Conservation (phyloP, 1,284 basidiomycete species). For the Melampsora abietis-canadensis region DNA sequence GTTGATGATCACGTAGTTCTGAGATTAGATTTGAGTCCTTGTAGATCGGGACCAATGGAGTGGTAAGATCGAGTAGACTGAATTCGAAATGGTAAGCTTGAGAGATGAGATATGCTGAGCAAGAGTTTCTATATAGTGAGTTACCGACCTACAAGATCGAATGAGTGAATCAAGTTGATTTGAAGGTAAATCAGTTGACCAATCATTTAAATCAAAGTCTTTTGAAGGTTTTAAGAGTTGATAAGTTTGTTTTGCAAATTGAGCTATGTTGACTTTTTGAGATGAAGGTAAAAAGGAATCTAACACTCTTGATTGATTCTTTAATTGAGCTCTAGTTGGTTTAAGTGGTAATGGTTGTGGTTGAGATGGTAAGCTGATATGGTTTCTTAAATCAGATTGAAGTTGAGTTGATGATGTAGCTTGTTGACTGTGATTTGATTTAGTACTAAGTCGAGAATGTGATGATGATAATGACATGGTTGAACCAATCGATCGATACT, state of each 20-base stretch:
- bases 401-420: too few relatives aligned
- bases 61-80: conserved; percentile 30
- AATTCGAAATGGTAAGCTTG: not conserved
- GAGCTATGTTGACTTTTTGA: not conserved
- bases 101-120: not conserved
- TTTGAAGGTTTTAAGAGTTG: not conserved
- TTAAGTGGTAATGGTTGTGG: not conserved
- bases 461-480: too few relatives aligned
- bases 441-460: too few relatives aligned
- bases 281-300: conserved; percentile 1
- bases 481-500: too few relatives aligned
- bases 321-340: not conserved
- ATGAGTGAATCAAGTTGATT: not conserved
- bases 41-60: conserved; percentile 21
- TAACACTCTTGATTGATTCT: not conserved
- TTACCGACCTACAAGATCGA: not conserved
- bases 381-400: too few relatives aligned
- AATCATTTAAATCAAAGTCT: too few relatives aligned
- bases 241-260: not conserved
- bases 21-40: conserved; percentile 30
- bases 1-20: conserved; percentile 27
- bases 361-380: too few relatives aligned
- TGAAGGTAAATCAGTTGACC: too few relatives aligned
- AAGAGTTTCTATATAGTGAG: not conserved
- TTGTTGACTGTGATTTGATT: too few relatives aligned